Evolutionary conservation across 129 eudicot species (phyloP).

Genomic region (Apium graveolens): DNA sequence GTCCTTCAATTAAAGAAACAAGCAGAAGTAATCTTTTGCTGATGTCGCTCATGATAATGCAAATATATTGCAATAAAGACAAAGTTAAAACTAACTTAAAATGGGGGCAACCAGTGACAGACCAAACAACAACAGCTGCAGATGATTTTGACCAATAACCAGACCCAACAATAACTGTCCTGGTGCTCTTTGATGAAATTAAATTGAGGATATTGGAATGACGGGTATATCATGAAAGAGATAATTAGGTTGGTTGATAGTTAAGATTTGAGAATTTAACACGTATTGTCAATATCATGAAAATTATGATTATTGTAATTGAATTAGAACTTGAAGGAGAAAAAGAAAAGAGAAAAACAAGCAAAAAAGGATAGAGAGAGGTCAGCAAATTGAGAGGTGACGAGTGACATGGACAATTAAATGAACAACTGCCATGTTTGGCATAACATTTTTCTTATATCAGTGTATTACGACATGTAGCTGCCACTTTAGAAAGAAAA

Average conservation of each 20-base stretch:
- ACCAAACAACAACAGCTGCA: neutral
- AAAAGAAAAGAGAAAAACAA: neutral
- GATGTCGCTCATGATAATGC: neutral
- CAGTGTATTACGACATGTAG: neutral
- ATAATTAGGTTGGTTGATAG: neutral
- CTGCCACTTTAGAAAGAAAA: neutral
- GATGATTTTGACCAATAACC: neutral
- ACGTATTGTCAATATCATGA: neutral
- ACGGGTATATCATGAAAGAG: neutral
- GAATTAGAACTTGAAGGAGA: neutral
- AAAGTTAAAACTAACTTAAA: neutral
- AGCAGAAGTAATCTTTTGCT: neutral
- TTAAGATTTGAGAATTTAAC: neutral
- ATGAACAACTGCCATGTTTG: neutral
- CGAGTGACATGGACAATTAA: neutral
- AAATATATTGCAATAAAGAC: neutral
- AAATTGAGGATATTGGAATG: neutral
- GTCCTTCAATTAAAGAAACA: neutral
- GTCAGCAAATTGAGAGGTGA: neutral
- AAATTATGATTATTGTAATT: neutral
- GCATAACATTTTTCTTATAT: neutral
- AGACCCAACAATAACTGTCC: neutral
- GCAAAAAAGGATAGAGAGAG: neutral
- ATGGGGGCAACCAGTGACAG: neutral
- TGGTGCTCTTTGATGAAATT: neutral